phyloP scores from a whole-genome alignment of 2,329 filamentous ascomycete genomes.

The Calonectria fujianensis region DNA sequence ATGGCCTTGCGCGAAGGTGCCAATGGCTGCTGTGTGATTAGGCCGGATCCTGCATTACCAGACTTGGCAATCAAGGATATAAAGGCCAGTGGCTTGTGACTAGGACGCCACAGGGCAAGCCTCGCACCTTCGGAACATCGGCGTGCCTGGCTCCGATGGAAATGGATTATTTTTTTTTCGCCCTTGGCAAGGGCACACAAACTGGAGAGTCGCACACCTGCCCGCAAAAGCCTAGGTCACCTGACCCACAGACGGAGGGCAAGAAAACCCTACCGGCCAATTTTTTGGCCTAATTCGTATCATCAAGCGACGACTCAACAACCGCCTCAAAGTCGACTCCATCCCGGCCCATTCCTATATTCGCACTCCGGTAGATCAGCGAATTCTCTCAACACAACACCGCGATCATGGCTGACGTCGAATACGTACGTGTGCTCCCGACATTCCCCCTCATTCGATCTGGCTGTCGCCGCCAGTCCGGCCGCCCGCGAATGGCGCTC shows the following conservation, averaged over 20 bases:
- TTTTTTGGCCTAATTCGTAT: conserved; percentile 58
- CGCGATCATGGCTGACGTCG: conserved; percentile 86
- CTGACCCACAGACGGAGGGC: conserved; percentile 62
- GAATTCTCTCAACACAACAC: conserved; percentile 66
- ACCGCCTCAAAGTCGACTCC: conserved; percentile 59
- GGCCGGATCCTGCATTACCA: conserved; percentile 16
- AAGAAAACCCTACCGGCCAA: conserved; percentile 64
- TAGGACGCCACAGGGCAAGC: background rate
- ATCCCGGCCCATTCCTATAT: conserved; percentile 62
- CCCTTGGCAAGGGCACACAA: conserved; percentile 13
- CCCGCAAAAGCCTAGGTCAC: conserved; percentile 50
- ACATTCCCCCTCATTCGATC: conserved; percentile 52
- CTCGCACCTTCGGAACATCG: conserved; percentile 23
- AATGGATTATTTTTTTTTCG: conserved; percentile 18
- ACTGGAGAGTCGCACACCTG: background rate
- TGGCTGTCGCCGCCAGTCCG: conserved; percentile 43
- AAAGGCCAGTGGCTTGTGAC: conserved; percentile 11
- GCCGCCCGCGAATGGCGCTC: conserved; percentile 16
- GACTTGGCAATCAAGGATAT: conserved; percentile 29
- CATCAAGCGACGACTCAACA: conserved; percentile 53
- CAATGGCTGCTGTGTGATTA: conserved; percentile 23
- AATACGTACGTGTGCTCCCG: conserved; percentile 82
- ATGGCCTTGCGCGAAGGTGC: background rate
- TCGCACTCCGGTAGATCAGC: conserved; percentile 67
- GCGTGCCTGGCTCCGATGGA: conserved; percentile 23